phyloP scores from a whole-genome alignment of 2,329 filamentous ascomycete species.

The Raffaelea deltoideospora region DNA sequence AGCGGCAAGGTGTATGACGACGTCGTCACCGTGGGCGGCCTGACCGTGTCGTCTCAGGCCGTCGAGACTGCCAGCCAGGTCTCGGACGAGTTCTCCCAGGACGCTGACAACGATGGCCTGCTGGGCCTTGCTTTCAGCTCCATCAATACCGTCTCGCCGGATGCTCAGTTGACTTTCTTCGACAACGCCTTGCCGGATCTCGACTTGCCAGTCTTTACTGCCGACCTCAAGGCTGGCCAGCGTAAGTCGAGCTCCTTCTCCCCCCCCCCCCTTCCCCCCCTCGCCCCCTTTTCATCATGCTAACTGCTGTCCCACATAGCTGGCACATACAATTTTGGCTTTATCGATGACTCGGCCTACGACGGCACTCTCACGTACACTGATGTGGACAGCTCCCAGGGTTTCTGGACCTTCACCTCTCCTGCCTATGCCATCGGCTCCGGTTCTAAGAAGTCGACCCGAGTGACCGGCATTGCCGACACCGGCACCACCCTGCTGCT shows the following conservation, averaged over 20 bases:
- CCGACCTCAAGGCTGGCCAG: conserved; percentile 18
- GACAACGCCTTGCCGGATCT: conserved; percentile 17
- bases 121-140: conserved; percentile 15
- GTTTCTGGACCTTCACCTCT: conserved; percentile 23
- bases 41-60: conserved; percentile 14
- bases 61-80: conserved; percentile 16
- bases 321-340: conserved; percentile 39
- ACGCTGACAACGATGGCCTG: conserved; percentile 12
- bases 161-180: conserved; percentile 17
- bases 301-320: conserved; percentile 4
- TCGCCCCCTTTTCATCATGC: background rate
- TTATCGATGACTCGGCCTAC: conserved; percentile 37
- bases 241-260: conserved; percentile 12
- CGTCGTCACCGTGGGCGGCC: conserved; percentile 15
- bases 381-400: conserved; percentile 23
- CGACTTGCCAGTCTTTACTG: conserved; percentile 17
- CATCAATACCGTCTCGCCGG: conserved; percentile 16
- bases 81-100: conserved; percentile 12
- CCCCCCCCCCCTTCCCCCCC: background rate
- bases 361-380: conserved; percentile 36
- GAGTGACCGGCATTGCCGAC: conserved; percentile 34
- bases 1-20: conserved; percentile 18
- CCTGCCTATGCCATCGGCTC: conserved; percentile 16
- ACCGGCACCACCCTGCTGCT: conserved; percentile 45
- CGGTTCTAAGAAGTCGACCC: conserved; percentile 10